Base-by-base conservation (phyloP, 2,329 filamentous ascomycete genomes). In the Penicillium crustosum region DNA sequence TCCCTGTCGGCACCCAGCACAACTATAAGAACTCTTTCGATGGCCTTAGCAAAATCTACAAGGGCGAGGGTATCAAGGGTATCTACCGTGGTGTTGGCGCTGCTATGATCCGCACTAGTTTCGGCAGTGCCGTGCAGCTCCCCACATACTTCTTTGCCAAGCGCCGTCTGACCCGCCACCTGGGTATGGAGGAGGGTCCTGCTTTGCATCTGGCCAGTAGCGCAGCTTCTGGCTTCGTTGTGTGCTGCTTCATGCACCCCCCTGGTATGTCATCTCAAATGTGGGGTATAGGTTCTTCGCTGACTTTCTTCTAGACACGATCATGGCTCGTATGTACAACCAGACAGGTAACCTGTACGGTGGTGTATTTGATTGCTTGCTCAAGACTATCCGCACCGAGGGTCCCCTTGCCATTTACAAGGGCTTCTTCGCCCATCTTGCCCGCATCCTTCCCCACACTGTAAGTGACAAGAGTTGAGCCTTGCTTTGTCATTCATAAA, bases 81-180 rank as follows among this genome's bases (percentile, higher is more conserved):
- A 78, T 97, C 25, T 99, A 97, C 78, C 84, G 94, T 57, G 94
- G 94, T 57, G 90, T 97, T 1, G 88, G 86, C 3, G 93, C 94
- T 3, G 93, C 94, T 23, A 97, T 97, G 91, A 90, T 99, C 61
- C 84, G 94, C 58, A 99, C 94, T 1, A 93, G 93, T 25, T 97
- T 96, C 68, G 94, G 94, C 50, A 96, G 91, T 77, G 94, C 91
- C 6, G 94, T 97, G 12, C 94, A 99, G 78, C 82, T 99, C 60
- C 94, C 94, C 2, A 99, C 94, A 36, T 99, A 99, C 76, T 99
- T 97, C 78, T 94, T 97, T 68, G 94, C 93, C 13, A 99, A 99
- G 82, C 83, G 94, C 61, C 82, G 90, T 67, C 79, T 99, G 66
- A 84, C 91, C 58, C 87, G 84, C 69, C 92, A 97, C 72, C 77